A percentile compares a stretch with the other conserved stretches of the same genome.
Evolutionary conservation across 108 stramenopile species (phyloP).

Genomic region (Stephanodiscus minutulus): DNA sequence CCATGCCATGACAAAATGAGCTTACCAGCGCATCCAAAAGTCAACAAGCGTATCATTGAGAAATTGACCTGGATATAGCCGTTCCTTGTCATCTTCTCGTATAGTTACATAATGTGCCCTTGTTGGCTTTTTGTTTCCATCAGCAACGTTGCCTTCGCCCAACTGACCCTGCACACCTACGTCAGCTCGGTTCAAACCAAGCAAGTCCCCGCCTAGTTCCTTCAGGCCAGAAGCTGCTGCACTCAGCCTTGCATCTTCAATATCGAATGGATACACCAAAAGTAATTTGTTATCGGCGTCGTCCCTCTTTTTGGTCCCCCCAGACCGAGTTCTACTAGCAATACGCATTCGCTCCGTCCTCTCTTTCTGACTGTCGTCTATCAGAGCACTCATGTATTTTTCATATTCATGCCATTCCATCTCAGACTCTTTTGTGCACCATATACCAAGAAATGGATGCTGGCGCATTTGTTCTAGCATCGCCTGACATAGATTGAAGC

Average conservation of each 20-base stretch:
- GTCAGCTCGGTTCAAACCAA: constrained; percentile 13
- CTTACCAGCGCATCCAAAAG: constrained; percentile 91
- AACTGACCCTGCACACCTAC: constrained; percentile 1
- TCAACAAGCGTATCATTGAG: constrained; percentile 90
- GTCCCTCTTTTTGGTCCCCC: constrained; percentile 19
- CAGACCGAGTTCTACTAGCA: constrained; percentile 1
- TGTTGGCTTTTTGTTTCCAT: constrained; percentile 17
- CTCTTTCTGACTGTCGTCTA: constrained; percentile 35
- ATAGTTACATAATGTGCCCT: constrained; percentile 67
- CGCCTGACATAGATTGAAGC: not conserved
- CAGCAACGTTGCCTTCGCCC: constrained; percentile 2
- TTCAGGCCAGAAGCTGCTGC: constrained; percentile 43
- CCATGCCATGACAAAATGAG: not conserved
- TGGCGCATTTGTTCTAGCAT: constrained; percentile 25
- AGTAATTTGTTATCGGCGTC: constrained; percentile 50
- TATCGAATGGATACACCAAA: constrained; percentile 74
- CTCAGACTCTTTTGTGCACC: constrained; percentile 3
- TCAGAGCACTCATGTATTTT: constrained; percentile 36
- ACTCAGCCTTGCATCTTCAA: constrained; percentile 47
- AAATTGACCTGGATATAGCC: constrained; percentile 68
- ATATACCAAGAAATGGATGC: constrained; percentile 4
- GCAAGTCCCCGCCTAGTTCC: constrained; percentile 24
- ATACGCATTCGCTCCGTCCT: constrained; percentile 5
- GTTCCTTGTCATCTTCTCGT: constrained; percentile 61
- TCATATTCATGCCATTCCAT: constrained; percentile 5